Percentiles rank a stretch among this genome's conserved stretches.
phyloP scores from a whole-genome alignment of 2,329 filamentous ascomycete species.

The Malbranchea zuffiana region DNA sequence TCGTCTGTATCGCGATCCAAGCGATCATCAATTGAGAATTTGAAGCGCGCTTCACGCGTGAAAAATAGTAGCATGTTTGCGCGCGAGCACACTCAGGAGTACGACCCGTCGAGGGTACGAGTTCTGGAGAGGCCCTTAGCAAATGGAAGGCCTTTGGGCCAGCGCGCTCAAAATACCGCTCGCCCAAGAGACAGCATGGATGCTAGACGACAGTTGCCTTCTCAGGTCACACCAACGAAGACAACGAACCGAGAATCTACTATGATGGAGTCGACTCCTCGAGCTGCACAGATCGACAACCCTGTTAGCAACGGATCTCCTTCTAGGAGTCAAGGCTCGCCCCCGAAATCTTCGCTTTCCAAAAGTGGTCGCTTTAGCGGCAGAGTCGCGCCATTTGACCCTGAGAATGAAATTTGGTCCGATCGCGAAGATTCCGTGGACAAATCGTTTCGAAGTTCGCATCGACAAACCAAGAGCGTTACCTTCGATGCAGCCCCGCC shows the following conservation, averaged over 20 bases:
- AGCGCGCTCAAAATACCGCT: conserved; percentile 60
- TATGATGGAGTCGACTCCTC: conserved; percentile 3
- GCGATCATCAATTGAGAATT: conserved; percentile 84
- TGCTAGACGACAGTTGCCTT: conserved; percentile 15
- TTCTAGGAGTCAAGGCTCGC: conserved; percentile 61
- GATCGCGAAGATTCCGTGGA: conserved; percentile 52
- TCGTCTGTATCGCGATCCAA: conserved; percentile 57
- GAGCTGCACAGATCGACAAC: conserved; percentile 11
- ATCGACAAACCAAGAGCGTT: conserved; percentile 88
- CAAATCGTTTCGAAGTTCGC: conserved; percentile 52
- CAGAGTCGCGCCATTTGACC: conserved; percentile 54
- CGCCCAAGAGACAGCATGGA: conserved; percentile 34
- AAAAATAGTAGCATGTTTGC: conserved; percentile 98
- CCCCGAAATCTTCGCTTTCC: conserved; percentile 81
- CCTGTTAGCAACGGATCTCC: conserved; percentile 40
- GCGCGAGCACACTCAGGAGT: conserved; percentile 82
- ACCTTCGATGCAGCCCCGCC: conserved; percentile 92
- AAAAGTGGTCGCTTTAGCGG: conserved; percentile 48
- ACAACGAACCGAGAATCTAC: conserved; percentile 15
- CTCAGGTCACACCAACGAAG: conserved; percentile 13
- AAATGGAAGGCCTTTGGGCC: conserved; percentile 46
- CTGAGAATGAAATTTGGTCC: conserved; percentile 57
- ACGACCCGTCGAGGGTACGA: conserved; percentile 69
- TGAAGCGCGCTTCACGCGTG: conserved; percentile 88
- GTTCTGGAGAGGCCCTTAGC: conserved; percentile 73